A percentile compares a stretch with the other conserved stretches of the same genome.
Evolutionary conservation across 2,329 filamentous ascomycete genomes (phyloP).

Genomic region (Talaromyces sp.): DNA sequence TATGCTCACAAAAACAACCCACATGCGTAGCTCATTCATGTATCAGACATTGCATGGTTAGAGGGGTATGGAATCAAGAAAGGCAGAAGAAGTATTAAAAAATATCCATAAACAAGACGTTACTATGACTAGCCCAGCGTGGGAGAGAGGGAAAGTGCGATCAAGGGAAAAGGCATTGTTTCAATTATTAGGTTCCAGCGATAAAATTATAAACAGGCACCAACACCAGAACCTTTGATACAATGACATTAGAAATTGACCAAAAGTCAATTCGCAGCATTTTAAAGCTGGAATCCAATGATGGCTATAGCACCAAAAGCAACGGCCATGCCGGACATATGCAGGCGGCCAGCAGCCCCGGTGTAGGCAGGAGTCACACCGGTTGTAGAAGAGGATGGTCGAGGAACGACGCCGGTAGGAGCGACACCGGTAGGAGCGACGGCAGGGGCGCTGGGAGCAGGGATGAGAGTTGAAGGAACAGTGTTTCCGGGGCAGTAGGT

Average conservation of each 20-base stretch:
- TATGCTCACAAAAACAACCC: not conserved
- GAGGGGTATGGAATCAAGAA: not conserved
- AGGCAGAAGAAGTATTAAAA: slow-evolving; percentile 4
- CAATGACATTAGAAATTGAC: not conserved
- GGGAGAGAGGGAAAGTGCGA: not conserved
- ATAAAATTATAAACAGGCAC: not conserved
- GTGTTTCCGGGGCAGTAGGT: slow-evolving; percentile 17
- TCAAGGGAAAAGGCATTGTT: not conserved
- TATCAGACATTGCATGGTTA: not conserved
- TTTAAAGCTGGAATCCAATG: slow-evolving; percentile 26
- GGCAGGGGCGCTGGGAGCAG: slow-evolving; percentile 3
- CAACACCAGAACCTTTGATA: slow-evolving; percentile 1
- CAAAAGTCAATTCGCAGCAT: not conserved
- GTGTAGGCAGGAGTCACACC: slow-evolving; percentile 21
- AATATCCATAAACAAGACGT: slow-evolving; percentile 14
- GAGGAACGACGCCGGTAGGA: slow-evolving; percentile 14
- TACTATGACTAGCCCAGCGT: not conserved
- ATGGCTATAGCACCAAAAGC: slow-evolving; percentile 24
- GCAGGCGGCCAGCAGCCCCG: slow-evolving; percentile 25
- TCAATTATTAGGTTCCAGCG: not conserved
- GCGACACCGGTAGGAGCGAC: slow-evolving; percentile 14
- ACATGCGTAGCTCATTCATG: slow-evolving; percentile 1
- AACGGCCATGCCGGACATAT: slow-evolving; percentile 24
- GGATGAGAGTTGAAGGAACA: slow-evolving; percentile 13
- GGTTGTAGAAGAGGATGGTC: slow-evolving; percentile 11